Percentiles rank a stretch among this genome's conserved stretches.
Evolutionary conservation across 2,329 filamentous ascomycete species (phyloP).

Genomic region (Neobulgaria alba): DNA sequence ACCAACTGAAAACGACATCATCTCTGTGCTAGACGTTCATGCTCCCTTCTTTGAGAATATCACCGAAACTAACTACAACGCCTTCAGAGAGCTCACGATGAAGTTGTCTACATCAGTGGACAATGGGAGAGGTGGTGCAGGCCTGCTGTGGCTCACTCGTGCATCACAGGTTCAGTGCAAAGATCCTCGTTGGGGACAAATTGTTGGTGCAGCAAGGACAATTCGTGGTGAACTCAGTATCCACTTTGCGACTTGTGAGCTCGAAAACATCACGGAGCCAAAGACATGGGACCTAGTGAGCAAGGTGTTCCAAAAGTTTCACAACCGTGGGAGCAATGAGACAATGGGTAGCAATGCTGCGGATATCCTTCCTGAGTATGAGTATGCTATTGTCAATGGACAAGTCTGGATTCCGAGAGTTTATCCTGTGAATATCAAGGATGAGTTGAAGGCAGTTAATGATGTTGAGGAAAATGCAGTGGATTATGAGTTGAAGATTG

Average conservation of each 20-base stretch:
- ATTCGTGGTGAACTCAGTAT: slow-evolving; percentile 18
- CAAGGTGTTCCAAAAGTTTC: slow-evolving; percentile 10
- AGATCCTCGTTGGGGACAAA: slow-evolving; percentile 18
- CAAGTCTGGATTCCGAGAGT: background rate
- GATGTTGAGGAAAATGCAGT: background rate
- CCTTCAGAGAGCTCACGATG: background rate
- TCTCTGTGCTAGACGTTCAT: background rate
- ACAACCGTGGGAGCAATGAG: slow-evolving; percentile 3
- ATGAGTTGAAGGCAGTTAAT: background rate
- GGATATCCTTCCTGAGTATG: background rate
- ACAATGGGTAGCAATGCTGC: background rate
- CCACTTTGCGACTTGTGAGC: slow-evolving; percentile 19
- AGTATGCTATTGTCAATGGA: background rate
- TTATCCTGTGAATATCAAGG: background rate
- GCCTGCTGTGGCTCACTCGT: slow-evolving; percentile 13
- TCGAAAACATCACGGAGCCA: slow-evolving; percentile 9
- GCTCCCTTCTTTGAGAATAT: background rate
- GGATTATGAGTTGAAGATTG: background rate
- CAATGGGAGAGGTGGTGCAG: background rate
- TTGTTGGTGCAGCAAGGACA: slow-evolving; percentile 18
- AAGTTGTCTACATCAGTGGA: background rate
- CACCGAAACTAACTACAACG: background rate
- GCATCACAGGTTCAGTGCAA: slow-evolving; percentile 14
- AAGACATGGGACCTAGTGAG: slow-evolving; percentile 1
- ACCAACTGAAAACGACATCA: background rate